Evolutionary conservation across 2,329 filamentous ascomycete species (phyloP).

Genomic region (Nigrospora sphaerica): DNA sequence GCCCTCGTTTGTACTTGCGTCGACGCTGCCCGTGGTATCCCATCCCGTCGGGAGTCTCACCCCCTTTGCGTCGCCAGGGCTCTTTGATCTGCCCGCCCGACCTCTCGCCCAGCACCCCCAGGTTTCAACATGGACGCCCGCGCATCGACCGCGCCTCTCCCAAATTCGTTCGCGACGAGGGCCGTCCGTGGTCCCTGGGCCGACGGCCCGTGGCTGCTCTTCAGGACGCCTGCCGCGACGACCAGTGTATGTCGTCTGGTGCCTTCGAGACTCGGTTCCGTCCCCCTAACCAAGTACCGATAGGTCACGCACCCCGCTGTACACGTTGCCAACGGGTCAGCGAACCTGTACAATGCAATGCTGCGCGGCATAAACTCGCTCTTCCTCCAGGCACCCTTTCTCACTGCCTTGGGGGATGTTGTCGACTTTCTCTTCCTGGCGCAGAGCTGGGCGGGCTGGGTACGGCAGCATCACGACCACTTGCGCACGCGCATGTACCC

Average conservation of each 20-base stretch:
- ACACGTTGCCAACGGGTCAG: conserved; percentile 24
- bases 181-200: conserved; percentile 15
- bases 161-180: not conserved
- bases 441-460: conserved; percentile 19
- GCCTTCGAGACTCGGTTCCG: not conserved
- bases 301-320: conserved; percentile 17
- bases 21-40: too few species aligned
- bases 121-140: too few species aligned
- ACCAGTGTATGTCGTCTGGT: conserved; percentile 6
- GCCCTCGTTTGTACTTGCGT: too few species aligned
- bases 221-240: conserved; percentile 14
- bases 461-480: conserved; percentile 21
- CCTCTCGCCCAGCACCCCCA: too few species aligned
- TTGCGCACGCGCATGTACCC: conserved; percentile 24
- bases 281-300: not conserved
- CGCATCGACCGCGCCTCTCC: not conserved
- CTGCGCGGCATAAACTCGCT: conserved; percentile 28
- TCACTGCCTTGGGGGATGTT: conserved; percentile 18
- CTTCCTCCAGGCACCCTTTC: conserved; percentile 24
- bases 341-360: conserved; percentile 25
- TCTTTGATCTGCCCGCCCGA: too few species aligned
- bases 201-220: conserved; percentile 19
- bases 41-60: too few species aligned
- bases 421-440: conserved; percentile 23
- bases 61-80: too few species aligned